These are phyloP conservation scores for Starmerella bombicola DNA, from an alignment of 805 yeast genomes.

Conservation along the genomic window DNA sequence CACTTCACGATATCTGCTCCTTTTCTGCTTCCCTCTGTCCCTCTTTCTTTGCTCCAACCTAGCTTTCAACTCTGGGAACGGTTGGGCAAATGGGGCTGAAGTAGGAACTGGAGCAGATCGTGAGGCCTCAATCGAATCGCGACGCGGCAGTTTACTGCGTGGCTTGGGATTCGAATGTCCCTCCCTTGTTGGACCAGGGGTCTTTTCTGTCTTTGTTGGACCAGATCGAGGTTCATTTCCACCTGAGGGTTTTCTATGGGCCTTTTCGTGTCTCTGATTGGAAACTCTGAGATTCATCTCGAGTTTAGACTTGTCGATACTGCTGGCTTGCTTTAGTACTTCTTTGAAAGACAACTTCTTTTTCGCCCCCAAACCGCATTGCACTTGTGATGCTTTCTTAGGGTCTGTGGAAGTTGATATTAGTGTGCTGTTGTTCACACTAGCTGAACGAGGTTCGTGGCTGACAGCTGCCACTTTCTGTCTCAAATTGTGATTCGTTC, in stretches of 20 bases:
- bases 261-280: constrained; percentile 1
- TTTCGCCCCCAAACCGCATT: too few relatives aligned
- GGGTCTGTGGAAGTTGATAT: too few relatives aligned
- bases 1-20: constrained; percentile 28
- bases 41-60: constrained; percentile 1
- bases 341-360: constrained; percentile 48
- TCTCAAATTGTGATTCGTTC: too few relatives aligned
- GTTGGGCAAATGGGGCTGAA: constrained; percentile 22
- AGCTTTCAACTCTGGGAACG: constrained; percentile 18
- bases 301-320: constrained; percentile 40
- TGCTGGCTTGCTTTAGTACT: constrained; percentile 55
- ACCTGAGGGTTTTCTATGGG: background rate
- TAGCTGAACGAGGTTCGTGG: too few relatives aligned
- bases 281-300: constrained; percentile 33
- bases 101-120: background rate
- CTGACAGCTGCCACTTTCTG: too few relatives aligned
- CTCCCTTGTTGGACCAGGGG: background rate
- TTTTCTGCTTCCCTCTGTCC: constrained; percentile 7
- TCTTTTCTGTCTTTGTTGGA: background rate
- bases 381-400: too few relatives aligned
- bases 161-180: background rate
- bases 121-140: too few relatives aligned
- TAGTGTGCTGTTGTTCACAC: too few relatives aligned
- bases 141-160: background rate
- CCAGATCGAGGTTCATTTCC: background rate